These are phyloP conservation scores for Synchytrium microbalum DNA, from an alignment of 371 early-diverging fungal species.

Conservation along the genomic window DNA sequence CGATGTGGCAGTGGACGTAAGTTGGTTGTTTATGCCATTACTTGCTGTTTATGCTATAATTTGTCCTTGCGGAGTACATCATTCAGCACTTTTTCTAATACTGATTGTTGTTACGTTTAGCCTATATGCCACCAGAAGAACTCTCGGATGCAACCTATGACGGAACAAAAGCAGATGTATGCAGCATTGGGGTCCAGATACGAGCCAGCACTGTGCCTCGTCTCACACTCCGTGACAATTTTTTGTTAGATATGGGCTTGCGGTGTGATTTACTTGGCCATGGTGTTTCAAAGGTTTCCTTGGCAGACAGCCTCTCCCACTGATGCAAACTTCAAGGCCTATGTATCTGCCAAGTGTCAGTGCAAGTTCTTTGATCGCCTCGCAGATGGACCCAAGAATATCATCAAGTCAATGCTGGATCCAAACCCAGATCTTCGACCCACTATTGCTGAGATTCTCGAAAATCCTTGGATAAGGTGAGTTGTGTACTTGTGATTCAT, in stretches of 20 bases:
- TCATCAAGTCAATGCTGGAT: constrained; percentile 62
- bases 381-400: constrained; percentile 8
- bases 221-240: too few species aligned
- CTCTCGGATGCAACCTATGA: constrained; percentile 32
- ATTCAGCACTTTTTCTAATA: too few species aligned
- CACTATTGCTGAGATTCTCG: constrained; percentile 51
- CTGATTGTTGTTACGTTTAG: too few species aligned
- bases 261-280: constrained; percentile 24
- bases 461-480: constrained; percentile 54
- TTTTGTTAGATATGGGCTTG: constrained; percentile 19
- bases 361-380: constrained; percentile 18
- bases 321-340: constrained; percentile 15
- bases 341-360: constrained; percentile 7
- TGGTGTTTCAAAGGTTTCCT: constrained; percentile 18
- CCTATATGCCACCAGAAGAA: constrained; percentile 90
- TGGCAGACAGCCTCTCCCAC: constrained; percentile 14
- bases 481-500: too few species aligned
- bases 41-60: too few species aligned
- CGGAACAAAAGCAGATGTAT: constrained; percentile 20
- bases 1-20: constrained; percentile 65
- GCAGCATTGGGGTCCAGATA: not conserved
- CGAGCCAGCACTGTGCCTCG: too few species aligned
- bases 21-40: not conserved
- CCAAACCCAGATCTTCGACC: constrained; percentile 59
- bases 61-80: too few species aligned